Base-by-base conservation (phyloP, 176 grass and related monocot species). In the Triticum monococcum region DNA sequence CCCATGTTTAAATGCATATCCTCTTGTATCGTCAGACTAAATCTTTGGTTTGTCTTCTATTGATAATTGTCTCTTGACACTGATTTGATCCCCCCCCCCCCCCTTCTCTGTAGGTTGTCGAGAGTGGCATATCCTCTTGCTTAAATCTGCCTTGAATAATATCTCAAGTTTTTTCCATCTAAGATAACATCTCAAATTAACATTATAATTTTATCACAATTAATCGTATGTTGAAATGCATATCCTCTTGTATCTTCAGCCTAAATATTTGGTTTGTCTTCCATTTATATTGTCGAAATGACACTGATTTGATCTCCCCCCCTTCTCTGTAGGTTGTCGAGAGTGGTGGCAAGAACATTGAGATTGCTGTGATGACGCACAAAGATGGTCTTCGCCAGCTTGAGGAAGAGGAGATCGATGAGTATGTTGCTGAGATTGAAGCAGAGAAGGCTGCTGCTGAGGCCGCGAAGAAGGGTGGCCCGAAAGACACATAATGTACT, bases 331-430 rank as follows among this genome's bases (percentile, higher is more conserved):
- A 95, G 93, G 91, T 95, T 46, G 96, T 95, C 41, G 93, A 93
- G 89, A 93, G 93, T 41, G 93, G 93, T 12, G 96, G 93, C 63
- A 98, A 95, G 88, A 95, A 98, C 80, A 94, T 95, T 81, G 93
- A 98, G 80, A 92, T 98, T 87, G 93, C 93, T 22, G 89, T 98
- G 38, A 91, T 92, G 96, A 93, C 91, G 33, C 80, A 87, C 13
- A 70, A 92, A 62, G 81, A 95, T 7, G 93, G 91, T 66, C 85
- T 93, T 75, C 80, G 73, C 28, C 76, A 95, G 40, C 88, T 98
- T 3, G 91, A 98, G 33, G 96, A 95, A 48, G 72, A 89, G 35
- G 96, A 98, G 68, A 98, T 98, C n/a, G 93, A 98, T 8, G 91
- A 92, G 10, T 95, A 93, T 64, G 95, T 95, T 6, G 86, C 93